Conservation (phyloP, 1,284 basidiomycete genomes). For the Cutaneotrichosporon dermatis region DNA sequence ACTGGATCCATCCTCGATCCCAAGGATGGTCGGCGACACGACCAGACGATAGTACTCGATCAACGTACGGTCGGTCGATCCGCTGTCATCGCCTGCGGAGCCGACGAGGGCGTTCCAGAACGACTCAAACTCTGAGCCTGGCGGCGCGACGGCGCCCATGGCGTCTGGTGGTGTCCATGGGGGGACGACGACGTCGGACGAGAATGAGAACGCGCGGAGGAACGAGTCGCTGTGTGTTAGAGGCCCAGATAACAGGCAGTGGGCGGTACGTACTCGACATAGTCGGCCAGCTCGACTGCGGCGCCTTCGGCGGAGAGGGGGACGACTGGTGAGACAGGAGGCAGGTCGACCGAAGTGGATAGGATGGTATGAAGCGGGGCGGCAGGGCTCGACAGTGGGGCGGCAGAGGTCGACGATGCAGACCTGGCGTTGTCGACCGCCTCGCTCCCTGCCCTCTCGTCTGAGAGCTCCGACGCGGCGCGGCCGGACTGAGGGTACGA, state of each 20-base stretch:
- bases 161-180: conserved; percentile 2
- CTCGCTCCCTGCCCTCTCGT: neutral
- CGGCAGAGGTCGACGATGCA: neutral
- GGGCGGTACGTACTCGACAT: conserved; percentile 1
- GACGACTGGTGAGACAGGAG: no score
- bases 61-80: neutral
- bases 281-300: neutral
- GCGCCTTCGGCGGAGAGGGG: neutral
- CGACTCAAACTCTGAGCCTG: neutral
- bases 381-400: neutral
- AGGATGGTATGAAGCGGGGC: neutral
- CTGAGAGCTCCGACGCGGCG: neutral
- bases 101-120: neutral
- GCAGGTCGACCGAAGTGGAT: neutral
- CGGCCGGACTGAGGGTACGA: neutral
- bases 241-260: no score
- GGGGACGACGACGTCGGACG: neutral
- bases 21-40: neutral
- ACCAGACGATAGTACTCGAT: conserved; percentile 4
- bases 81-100: neutral
- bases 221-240: neutral
- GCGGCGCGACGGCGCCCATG: no score
- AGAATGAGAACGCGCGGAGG: conserved; percentile 1
- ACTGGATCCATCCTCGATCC: conserved; percentile 1
- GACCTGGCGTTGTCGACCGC: no score